These are phyloP conservation scores for Agrocybe chaxingu DNA, from an alignment of 768 basidiomycete genomes.

Conservation along the genomic window DNA sequence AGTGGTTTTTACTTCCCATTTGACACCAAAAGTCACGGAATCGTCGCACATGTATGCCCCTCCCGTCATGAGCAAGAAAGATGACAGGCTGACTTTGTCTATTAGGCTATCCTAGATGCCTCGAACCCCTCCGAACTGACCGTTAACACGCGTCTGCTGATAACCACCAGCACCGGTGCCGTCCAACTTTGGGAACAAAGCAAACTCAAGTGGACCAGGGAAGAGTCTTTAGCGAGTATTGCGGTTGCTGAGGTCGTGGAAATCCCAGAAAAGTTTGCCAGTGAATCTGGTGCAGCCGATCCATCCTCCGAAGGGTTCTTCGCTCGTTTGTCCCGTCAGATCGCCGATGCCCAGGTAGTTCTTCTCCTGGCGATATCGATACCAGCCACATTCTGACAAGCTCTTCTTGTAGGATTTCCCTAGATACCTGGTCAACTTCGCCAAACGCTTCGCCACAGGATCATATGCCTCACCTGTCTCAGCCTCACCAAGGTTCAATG, in stretches of 20 bases:
- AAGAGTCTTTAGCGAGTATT: conserved; percentile 72
- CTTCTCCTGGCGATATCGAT: background rate
- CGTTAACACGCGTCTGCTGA: conserved; percentile 39
- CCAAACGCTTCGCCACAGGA: conserved; percentile 67
- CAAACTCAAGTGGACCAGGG: conserved; percentile 68
- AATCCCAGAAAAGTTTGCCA: conserved; percentile 56
- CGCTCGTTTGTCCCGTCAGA: conserved; percentile 51
- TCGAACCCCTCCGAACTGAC: conserved; percentile 33
- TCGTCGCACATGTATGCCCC: conserved; percentile 58
- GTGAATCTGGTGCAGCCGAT: conserved; percentile 23
- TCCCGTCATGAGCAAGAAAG: background rate
- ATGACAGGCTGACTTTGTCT: conserved; percentile 1
- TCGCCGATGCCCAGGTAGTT: conserved; percentile 55
- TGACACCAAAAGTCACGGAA: conserved; percentile 62
- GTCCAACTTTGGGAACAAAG: conserved; percentile 71
- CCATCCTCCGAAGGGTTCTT: conserved; percentile 49
- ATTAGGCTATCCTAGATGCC: conserved; percentile 51
- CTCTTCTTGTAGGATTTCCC: conserved; percentile 56
- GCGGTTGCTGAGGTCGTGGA: conserved; percentile 70
- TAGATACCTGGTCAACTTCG: conserved; percentile 61
- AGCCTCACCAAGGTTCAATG: conserved; percentile 24
- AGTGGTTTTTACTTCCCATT: conserved; percentile 61
- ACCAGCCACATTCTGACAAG: background rate
- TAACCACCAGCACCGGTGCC: conserved; percentile 75
- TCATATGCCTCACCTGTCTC: conserved; percentile 51